phyloP scores from a whole-genome alignment of 2,329 filamentous ascomycete species.

The Penicillium nordicum region DNA sequence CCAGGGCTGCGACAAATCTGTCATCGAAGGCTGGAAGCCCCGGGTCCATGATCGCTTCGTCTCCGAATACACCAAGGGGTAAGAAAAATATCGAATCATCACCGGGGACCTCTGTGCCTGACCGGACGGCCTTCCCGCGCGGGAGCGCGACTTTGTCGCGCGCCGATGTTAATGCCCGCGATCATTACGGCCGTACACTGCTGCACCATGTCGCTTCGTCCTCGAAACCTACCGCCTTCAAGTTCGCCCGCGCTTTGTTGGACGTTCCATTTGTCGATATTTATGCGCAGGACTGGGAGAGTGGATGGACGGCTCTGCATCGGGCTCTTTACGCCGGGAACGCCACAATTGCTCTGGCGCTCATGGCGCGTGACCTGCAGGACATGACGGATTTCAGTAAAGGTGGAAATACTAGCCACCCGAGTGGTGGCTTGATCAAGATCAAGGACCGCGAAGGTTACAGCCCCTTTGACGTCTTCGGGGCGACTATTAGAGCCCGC shows the following conservation, averaged over 20 bases:
- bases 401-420: slow-evolving; percentile 53
- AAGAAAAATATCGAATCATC: slow-evolving; percentile 44
- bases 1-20: slow-evolving; percentile 13
- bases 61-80: slow-evolving; percentile 46
- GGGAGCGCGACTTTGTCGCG: slow-evolving; percentile 46
- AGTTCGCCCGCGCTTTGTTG: slow-evolving; percentile 75
- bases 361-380: slow-evolving; percentile 73
- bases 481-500: slow-evolving; percentile 77
- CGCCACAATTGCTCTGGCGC: slow-evolving; percentile 74
- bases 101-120: slow-evolving; percentile 50
- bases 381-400: slow-evolving; percentile 62
- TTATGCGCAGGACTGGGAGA: slow-evolving; percentile 83
- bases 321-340: slow-evolving; percentile 88
- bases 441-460: slow-evolving; percentile 94
- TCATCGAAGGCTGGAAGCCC: slow-evolving; percentile 31
- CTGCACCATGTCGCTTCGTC: slow-evolving; percentile 82
- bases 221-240: slow-evolving; percentile 62
- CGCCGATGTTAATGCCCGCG: slow-evolving; percentile 78
- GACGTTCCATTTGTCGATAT: slow-evolving; percentile 81
- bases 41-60: slow-evolving; percentile 29
- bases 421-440: slow-evolving; percentile 76
- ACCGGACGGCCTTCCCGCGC: slow-evolving; percentile 23
- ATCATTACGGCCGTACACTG: slow-evolving; percentile 75
- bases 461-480: slow-evolving; percentile 90
- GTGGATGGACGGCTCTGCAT: slow-evolving; percentile 93